phyloP scores from a whole-genome alignment of 177 flowering plant species.

The Telopea speciosissima region DNA sequence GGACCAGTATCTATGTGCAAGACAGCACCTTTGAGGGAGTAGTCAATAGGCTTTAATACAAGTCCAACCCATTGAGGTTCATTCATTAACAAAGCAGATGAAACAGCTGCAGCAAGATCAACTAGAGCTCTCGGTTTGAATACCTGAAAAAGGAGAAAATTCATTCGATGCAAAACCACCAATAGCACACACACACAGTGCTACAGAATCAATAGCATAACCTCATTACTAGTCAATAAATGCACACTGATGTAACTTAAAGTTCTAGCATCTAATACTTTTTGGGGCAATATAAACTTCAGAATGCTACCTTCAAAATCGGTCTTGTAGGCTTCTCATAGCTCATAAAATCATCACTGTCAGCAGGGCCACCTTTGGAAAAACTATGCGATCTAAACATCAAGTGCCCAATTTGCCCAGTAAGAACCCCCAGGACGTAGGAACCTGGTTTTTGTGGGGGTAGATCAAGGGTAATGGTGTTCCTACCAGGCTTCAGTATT shows the following conservation, averaged over 20 bases:
- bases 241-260: not conserved
- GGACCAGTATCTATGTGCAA: slow-evolving; percentile 94
- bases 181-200: not conserved
- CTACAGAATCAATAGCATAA: not conserved
- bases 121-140: slow-evolving; percentile 90
- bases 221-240: not conserved
- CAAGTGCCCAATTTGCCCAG: slow-evolving; percentile 91
- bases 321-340: slow-evolving; percentile 93
- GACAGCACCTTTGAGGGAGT: slow-evolving; percentile 85
- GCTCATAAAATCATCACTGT: slow-evolving; percentile 96
- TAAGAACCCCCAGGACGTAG: slow-evolving; percentile 91
- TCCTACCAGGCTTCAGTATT: slow-evolving; percentile 71
- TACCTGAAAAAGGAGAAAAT: slow-evolving; percentile 42
- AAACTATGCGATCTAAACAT: slow-evolving; percentile 94
- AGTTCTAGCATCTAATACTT: not conserved
- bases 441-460: slow-evolving; percentile 97
- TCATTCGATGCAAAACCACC: not conserved
- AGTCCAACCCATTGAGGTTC: slow-evolving; percentile 96
- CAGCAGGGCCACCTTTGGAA: slow-evolving; percentile 90
- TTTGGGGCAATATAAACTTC: not conserved
- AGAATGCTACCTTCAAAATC: slow-evolving; percentile 68
- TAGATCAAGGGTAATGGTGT: slow-evolving; percentile 56
- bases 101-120: slow-evolving; percentile 81
- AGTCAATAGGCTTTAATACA: slow-evolving; percentile 67
- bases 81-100: slow-evolving; percentile 91